Evolutionary conservation across 768 basidiomycete genomes (phyloP), one percentile per base, ranked within the genome.

Genomic region (Tulasnella sp.): DNA sequence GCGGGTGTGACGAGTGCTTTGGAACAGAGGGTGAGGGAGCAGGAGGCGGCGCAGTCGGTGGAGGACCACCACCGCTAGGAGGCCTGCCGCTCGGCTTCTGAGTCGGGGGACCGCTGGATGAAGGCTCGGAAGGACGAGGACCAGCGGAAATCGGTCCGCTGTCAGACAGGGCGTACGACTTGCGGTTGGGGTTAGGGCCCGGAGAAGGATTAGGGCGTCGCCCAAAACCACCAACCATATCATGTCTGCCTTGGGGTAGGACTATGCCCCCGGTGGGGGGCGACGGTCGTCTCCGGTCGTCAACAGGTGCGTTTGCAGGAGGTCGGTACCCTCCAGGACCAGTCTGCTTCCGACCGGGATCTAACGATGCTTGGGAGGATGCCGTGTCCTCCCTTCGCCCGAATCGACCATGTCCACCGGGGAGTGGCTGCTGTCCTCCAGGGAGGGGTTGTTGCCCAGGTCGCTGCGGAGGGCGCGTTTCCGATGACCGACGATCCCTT

Each of bases 341-440:
- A 7, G 17, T 12, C 9, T 19, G 21, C 8, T 15, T 49, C 15
- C 37, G 4, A 4, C 55, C 55, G 3, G 31, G 43, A n/a, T 43
- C 32, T 7, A 40, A 1, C n/a, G 37, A 19, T 1, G 53, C 23
- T 9, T 29, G 9, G 21, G 21, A 9, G 0, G 32, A 37, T 15
- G 14, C 32, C 11, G 55, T 46, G 11, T 45, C 40, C 12, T 29
- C 41, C 1, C 65, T 54, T 2, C 64, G 60, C 27, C 59, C 43
- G 8, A 43, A 35, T 6, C 62, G 64, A 34, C 56, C 59, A 23
- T 43, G 58, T 27, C 58, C 42, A 7, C 60, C 54, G 12, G 41
- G 48, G 6, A 62, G 46, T 15, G 29, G 46, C 36, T 37, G 36
- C 36, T 37, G 36, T 37, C 36, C n/a, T 37, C 36, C 36, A 37